Evolutionary conservation across 192 early-diverging fungal species (phyloP).

Genomic region (Thoreauomyces humboldtii): DNA sequence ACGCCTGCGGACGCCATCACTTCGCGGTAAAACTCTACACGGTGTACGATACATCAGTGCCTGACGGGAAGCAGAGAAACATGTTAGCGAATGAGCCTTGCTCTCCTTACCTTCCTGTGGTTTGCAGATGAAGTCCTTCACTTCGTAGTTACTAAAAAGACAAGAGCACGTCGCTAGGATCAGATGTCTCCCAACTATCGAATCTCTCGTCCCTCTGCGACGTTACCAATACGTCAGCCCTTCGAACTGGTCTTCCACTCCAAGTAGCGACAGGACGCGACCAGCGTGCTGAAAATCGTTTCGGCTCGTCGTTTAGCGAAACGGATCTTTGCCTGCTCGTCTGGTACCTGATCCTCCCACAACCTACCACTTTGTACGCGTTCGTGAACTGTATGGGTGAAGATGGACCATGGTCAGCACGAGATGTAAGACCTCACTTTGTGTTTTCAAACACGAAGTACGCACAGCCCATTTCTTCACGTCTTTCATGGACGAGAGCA

Average conservation of each 20-base stretch:
- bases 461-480: conserved; percentile 65
- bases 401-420: too few species aligned
- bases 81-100: neutral
- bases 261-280: conserved; percentile 62
- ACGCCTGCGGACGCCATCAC: conserved; percentile 71
- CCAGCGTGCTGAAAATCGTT: conserved; percentile 71
- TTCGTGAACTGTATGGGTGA: conserved; percentile 59
- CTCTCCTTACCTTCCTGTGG: too few species aligned
- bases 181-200: neutral
- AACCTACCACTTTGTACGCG: conserved; percentile 58
- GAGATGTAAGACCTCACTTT: too few species aligned
- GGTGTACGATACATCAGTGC: too few species aligned
- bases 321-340: too few species aligned
- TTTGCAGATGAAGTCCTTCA: conserved; percentile 71
- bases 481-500: conserved; percentile 49
- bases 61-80: neutral
- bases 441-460: too few species aligned
- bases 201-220: neutral
- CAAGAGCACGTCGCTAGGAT: neutral
- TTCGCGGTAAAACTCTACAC: conserved; percentile 40
- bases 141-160: conserved; percentile 55
- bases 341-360: too few species aligned
- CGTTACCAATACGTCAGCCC: conserved; percentile 62
- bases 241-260: conserved; percentile 70
- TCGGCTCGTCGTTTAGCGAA: too few species aligned